A percentile compares a stretch with the other conserved stretches of the same genome.
These are phyloP conservation scores for Salix dunnii DNA, from an alignment of 345 rosid species.

Conservation along the genomic window DNA sequence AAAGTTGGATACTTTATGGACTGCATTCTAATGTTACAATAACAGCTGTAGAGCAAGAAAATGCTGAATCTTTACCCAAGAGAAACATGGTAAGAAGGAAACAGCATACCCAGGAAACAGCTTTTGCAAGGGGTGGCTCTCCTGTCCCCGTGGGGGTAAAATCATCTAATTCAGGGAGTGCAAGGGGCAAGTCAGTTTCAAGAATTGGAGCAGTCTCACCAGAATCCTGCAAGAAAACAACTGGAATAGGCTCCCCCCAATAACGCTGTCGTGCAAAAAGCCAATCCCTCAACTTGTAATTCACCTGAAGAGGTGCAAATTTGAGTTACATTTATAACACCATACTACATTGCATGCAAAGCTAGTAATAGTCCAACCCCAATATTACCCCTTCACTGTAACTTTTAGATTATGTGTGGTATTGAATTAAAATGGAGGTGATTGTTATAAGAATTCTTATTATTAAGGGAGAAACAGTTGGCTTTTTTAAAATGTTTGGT, in stretches of 20 bases:
- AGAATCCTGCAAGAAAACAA: slow-evolving; percentile 61
- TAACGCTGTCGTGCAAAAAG: slow-evolving; percentile 97
- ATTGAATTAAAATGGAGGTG: too few species aligned
- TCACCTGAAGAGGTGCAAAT: slow-evolving; percentile 47
- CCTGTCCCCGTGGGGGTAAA: slow-evolving; percentile 93
- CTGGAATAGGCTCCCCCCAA: slow-evolving; percentile 99
- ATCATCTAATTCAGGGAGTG: slow-evolving; percentile 82
- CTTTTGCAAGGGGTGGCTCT: slow-evolving; percentile 88
- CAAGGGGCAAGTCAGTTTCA: slow-evolving; percentile 79
- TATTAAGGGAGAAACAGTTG: too few species aligned
- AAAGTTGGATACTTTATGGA: not conserved
- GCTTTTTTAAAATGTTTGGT: too few species aligned
- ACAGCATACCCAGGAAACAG: slow-evolving; percentile 68
- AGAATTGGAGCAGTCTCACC: slow-evolving; percentile 62
- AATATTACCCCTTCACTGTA: not conserved
- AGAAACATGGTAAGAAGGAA: not conserved
- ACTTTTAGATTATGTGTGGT: not conserved
- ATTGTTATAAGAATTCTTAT: too few species aligned
- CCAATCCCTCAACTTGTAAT: slow-evolving; percentile 95
- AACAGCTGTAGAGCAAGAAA: not conserved
- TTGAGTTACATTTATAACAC: not conserved
- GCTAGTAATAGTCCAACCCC: not conserved
- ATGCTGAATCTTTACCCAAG: not conserved
- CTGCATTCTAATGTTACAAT: not conserved
- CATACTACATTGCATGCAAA: not conserved